Evolutionary conservation across 108 stramenopile genomes (phyloP), one percentile per base, ranked within the genome.

Genomic region (Chaetoceros tenuissimus): DNA sequence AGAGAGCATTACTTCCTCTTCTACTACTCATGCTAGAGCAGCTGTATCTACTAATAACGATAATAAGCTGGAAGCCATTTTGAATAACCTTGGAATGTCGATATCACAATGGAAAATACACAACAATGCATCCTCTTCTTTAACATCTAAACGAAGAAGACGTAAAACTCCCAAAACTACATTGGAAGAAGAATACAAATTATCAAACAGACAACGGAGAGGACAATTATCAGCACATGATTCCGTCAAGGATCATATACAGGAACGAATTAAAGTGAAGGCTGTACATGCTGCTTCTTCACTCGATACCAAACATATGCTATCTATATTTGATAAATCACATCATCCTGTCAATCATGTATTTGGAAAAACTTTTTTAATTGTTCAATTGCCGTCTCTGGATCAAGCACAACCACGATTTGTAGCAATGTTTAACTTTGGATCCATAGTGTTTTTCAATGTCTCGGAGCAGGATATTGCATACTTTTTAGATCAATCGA

Each of bases 371-470:
- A 77, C 74, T n/a, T 74, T 70, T 46, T 53, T 84, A 18, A 78
- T 79, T 51, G 64, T 84, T 28, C 74, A 76, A 63, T 64, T 80
- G 1, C 71, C 63, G 53, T 51, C 53, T 64, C 10, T 74, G 67
- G 7, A 54, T 71, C 18, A 48, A 67, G 25, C 67, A 64, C 74
- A 31, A 62, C 70, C 28, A 60, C 65, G 82, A 17, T 94, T 82
- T 53, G 76, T 94, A 23, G 91, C 84, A 21, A 76, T 96, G 44
- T 96, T 87, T 66, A 74, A 84, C 19, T 96, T 85, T 62, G 95
- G 95, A 17, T 85, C 93, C 1, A 85, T 89, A 18, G 93, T 96
- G 46, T 88, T 87, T 54, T 83, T 94, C 73, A 92, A 94, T 68
- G 67, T 92, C 7, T 74, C 83, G 23, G 77, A 84, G 22, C 63